Conservation (phyloP, 257 asterid species). For the Solanum appendiculatum region DNA sequence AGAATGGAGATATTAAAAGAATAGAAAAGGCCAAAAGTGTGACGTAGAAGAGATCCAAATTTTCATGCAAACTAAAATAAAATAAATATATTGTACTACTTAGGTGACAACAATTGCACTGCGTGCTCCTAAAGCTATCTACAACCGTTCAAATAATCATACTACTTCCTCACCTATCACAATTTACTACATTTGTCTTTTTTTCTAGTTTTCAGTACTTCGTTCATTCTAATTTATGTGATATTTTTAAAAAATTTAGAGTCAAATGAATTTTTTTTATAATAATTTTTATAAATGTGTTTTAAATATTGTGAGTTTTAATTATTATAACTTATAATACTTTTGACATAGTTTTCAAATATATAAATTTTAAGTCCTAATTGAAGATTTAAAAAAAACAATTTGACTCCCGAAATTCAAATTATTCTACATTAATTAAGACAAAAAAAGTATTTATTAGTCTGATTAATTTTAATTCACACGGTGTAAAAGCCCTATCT, state of each 20-base stretch:
- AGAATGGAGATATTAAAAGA: not conserved
- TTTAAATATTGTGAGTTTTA: not conserved
- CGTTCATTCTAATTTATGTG: not conserved
- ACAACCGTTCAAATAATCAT: not conserved
- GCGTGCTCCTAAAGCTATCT: conserved; percentile 2
- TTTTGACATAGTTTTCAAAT: no score
- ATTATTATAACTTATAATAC: no score
- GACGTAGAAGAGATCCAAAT: not conserved
- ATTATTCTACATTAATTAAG: not conserved
- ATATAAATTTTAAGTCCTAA: no score
- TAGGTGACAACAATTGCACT: not conserved
- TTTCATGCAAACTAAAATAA: not conserved
- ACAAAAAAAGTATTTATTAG: not conserved
- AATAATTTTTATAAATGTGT: not conserved
- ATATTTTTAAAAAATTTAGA: not conserved
- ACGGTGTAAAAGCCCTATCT: not conserved
- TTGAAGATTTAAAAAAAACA: not conserved
- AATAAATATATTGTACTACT: no score
- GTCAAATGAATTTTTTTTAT: not conserved
- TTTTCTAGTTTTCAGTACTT: not conserved
- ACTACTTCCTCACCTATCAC: not conserved
- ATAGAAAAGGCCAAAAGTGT: not conserved
- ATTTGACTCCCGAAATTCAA: no score
- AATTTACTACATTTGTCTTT: not conserved
- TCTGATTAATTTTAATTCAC: not conserved